Base-by-base conservation (phyloP, 176 grass and related monocot species). In the Areca catechu region DNA sequence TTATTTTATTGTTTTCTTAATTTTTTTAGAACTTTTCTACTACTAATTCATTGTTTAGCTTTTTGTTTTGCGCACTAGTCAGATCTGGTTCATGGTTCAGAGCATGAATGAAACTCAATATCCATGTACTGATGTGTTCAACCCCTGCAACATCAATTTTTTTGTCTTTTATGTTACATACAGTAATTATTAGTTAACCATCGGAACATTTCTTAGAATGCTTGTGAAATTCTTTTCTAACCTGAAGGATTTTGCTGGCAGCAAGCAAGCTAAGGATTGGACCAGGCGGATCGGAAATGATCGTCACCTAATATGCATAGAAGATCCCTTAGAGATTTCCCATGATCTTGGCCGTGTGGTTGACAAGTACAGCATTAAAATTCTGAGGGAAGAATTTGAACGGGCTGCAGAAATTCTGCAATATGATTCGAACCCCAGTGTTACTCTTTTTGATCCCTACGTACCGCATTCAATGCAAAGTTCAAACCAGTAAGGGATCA, bases 261-360 rank as follows among this genome's bases (percentile, higher is more conserved):
- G 93, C 28, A 97, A 91, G 70, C 80, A 88, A 25, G 52, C 56
- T 56, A 97, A 97, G 72, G 93, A 91, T 51, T 91, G 92, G 92
- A 97, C 83, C 16, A 79, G 92, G 61, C 75, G 92, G 22, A 75
- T 97, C 60, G 93, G 93, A 72, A 97, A 97, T 19, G 93, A 97
- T 68, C 77, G 93, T 4, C 87, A 97, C 73, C 85, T 91, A 72
- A 91, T 97, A 72, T 97, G 93, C 77, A 91, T 97, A 20, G 93
- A 97, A 54, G 93, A 91, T 27, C 93, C 93, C 15, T 97, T 97
- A 5, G 87, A 97, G 67, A 85, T 61, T 27, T 66, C 87, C 18
- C 93, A 97, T 72, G 93, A 97, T 82, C 86, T 97, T 19, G 93
- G 93, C 43, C 86, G 86, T 49, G 78, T 97, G 5, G 92, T 91